Conservation (phyloP, 2,329 filamentous ascomycete genomes). For the Alternaria sp. region DNA sequence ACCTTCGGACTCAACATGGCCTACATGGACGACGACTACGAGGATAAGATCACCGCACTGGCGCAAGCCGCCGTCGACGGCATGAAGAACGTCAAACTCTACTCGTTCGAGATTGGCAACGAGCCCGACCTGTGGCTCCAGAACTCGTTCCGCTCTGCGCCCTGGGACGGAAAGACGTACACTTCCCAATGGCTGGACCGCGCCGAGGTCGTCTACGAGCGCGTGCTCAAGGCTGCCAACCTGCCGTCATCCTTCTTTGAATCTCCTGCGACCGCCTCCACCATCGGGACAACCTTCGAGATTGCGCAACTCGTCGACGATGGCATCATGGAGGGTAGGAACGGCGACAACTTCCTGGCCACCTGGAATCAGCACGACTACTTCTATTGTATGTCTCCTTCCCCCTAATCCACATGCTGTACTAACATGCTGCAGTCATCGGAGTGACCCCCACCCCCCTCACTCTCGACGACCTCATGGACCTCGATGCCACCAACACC, state of each 20-base stretch:
- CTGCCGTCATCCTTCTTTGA: conserved; percentile 56
- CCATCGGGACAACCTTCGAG: conserved; percentile 59
- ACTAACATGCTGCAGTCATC: conserved; percentile 47
- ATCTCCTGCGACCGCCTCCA: conserved; percentile 57
- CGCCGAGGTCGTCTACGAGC: conserved; percentile 52
- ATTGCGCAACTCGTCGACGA: conserved; percentile 51
- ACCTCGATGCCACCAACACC: conserved; percentile 54
- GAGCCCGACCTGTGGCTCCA: conserved; percentile 52
- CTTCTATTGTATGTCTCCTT: conserved; percentile 52
- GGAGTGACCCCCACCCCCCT: conserved; percentile 54
- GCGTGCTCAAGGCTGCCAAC: conserved; percentile 53
- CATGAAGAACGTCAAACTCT: conserved; percentile 48
- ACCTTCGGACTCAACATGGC: conserved; percentile 60
- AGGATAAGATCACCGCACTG: conserved; percentile 51
- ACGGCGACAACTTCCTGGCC: conserved; percentile 49
- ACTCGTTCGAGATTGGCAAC: conserved; percentile 54
- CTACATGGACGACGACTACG: conserved; percentile 54
- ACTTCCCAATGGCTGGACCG: conserved; percentile 55
- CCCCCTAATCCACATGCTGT: background rate
- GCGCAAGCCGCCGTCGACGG: conserved; percentile 49
- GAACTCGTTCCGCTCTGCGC: conserved; percentile 54
- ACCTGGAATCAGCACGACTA: conserved; percentile 63
- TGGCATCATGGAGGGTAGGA: conserved; percentile 48
- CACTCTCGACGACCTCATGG: conserved; percentile 54
- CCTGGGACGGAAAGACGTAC: conserved; percentile 55